Percentiles rank a stretch among this genome's conserved stretches.
Conservation (phyloP, 2,329 filamentous ascomycete species). For the Arthrobotrys megalospora region DNA sequence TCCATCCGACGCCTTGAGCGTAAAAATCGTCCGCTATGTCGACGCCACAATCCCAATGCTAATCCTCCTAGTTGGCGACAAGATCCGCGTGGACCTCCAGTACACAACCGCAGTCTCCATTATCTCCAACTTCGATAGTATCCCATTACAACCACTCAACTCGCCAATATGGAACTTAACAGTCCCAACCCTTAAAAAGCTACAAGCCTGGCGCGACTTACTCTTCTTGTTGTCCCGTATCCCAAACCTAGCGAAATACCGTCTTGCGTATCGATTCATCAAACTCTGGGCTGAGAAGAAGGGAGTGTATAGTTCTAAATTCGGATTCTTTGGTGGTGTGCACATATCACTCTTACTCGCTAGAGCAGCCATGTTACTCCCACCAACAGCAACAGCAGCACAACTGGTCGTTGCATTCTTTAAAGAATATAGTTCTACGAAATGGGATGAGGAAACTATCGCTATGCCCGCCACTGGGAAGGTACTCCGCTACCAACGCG, state of each 20-base stretch:
- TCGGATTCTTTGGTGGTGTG: constrained; percentile 77
- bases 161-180: constrained; percentile 74
- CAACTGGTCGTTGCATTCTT: constrained; percentile 76
- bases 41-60: constrained; percentile 76
- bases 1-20: constrained; percentile 64
- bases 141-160: constrained; percentile 69
- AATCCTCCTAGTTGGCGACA: constrained; percentile 73
- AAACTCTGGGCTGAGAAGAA: constrained; percentile 75
- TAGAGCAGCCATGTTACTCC: constrained; percentile 73
- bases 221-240: constrained; percentile 75
- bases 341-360: constrained; percentile 77
- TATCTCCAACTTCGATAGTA: constrained; percentile 70
- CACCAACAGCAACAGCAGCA: constrained; percentile 68
- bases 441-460: constrained; percentile 73
- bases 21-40: constrained; percentile 74
- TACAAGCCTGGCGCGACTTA: constrained; percentile 77
- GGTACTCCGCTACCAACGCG: constrained; percentile 71
- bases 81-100: constrained; percentile 75
- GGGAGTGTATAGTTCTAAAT: constrained; percentile 77
- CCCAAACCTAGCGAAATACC: constrained; percentile 74
- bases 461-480: constrained; percentile 74
- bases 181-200: constrained; percentile 73
- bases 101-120: constrained; percentile 76
- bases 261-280: constrained; percentile 74
- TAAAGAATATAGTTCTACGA: constrained; percentile 74